Evolutionary conservation across 352 stramenopile species (phyloP).

Genomic region (Pythium aquatile): DNA sequence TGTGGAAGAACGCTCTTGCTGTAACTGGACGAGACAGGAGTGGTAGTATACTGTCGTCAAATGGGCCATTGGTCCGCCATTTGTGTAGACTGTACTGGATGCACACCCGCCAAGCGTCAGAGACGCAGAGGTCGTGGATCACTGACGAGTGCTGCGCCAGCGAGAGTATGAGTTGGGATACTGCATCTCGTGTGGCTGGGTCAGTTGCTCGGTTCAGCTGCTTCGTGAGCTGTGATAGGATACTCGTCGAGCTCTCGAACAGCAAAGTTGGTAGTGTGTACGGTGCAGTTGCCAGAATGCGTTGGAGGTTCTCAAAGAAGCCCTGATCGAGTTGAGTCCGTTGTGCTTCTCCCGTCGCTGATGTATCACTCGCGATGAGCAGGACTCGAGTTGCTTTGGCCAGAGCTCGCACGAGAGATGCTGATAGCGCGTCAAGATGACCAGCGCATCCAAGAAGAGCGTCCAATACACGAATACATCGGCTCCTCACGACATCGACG

Average conservation of each 20-base stretch:
- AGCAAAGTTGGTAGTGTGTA: neutral
- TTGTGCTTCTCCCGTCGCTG: neutral
- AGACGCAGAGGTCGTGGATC: neutral
- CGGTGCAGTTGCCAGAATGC: neutral
- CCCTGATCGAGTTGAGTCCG: neutral
- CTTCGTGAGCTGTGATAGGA: neutral
- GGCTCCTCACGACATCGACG: neutral
- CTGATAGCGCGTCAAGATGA: neutral
- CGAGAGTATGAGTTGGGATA: neutral
- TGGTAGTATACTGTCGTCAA: neutral
- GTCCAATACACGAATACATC: neutral
- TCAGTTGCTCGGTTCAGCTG: neutral
- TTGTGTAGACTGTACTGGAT: neutral
- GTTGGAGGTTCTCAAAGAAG: neutral
- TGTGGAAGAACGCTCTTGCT: neutral
- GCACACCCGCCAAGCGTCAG: slow-evolving; percentile 4
- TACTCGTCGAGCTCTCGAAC: neutral
- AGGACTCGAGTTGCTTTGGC: neutral
- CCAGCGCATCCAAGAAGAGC: neutral
- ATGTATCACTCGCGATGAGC: neutral
- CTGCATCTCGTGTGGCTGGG: neutral
- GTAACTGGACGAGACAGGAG: neutral
- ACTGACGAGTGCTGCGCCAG: neutral
- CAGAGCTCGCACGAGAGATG: neutral
- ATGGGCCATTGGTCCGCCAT: neutral